phyloP scores from a whole-genome alignment of 495 filamentous ascomycete species.

The Cercophora scortea region DNA sequence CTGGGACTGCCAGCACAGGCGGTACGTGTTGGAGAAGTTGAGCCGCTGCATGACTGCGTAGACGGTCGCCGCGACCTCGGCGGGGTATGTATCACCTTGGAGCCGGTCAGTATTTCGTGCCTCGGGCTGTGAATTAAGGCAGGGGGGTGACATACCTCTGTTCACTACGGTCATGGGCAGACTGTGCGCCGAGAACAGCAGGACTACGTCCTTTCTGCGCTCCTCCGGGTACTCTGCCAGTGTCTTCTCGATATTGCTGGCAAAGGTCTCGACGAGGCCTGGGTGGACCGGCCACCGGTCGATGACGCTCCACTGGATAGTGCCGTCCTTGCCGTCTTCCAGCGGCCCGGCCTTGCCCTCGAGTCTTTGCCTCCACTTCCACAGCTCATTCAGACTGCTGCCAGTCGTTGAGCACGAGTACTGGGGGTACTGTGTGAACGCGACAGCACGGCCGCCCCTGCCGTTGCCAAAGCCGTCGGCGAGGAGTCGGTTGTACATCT shows the following conservation, averaged over 20 bases:
- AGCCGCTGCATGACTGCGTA: slow-evolving; percentile 92
- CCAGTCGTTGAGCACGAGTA: slow-evolving; percentile 99
- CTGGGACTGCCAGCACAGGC: slow-evolving; percentile 96
- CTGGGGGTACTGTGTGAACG: slow-evolving; percentile 98
- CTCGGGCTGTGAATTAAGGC: neutral
- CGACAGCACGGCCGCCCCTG: slow-evolving; percentile 82
- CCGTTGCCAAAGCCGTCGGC: slow-evolving; percentile 85
- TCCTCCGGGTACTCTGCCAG: slow-evolving; percentile 77
- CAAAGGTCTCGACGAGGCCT: slow-evolving; percentile 86
- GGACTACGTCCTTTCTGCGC: slow-evolving; percentile 65
- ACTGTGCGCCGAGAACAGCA: slow-evolving; percentile 93
- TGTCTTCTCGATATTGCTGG: slow-evolving; percentile 77
- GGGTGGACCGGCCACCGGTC: slow-evolving; percentile 92
- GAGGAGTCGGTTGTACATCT: slow-evolving; percentile 75
- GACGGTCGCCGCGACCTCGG: slow-evolving; percentile 95
- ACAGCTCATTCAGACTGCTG: slow-evolving; percentile 91
- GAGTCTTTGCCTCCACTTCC: slow-evolving; percentile 87
- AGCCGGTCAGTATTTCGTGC: neutral
- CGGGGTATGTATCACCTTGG: slow-evolving; percentile 86
- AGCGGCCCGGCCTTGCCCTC: slow-evolving; percentile 58
- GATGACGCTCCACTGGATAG: slow-evolving; percentile 94
- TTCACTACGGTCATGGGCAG: slow-evolving; percentile 97
- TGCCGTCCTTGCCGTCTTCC: slow-evolving; percentile 45
- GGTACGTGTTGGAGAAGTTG: slow-evolving; percentile 78
- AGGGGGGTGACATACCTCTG: slow-evolving; percentile 46